A percentile compares a stretch with the other conserved stretches of the same genome.
phyloP scores from a whole-genome alignment of 2,329 filamentous ascomycete species.

The Neopestalotiopsis clavispora region DNA sequence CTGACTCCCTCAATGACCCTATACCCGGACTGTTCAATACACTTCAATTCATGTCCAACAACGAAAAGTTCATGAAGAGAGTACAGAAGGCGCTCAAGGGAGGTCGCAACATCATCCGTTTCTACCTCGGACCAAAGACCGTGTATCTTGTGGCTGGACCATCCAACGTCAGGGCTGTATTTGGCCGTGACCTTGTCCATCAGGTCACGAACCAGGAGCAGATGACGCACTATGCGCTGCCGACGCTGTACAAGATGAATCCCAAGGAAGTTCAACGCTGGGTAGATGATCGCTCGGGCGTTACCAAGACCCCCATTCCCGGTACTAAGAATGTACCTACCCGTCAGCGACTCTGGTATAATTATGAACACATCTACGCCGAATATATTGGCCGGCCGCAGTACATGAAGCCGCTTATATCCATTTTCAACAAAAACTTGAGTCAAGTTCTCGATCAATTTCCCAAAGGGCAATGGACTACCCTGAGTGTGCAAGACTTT shows the following conservation, averaged over 20 bases:
- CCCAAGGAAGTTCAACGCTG: constrained; percentile 23
- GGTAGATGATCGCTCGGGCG: constrained; percentile 23
- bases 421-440: constrained; percentile 3
- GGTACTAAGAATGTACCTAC: constrained; percentile 23
- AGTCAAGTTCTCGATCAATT: not conserved
- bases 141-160: constrained; percentile 23
- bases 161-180: constrained; percentile 25
- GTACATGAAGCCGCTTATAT: not conserved
- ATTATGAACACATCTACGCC: not conserved
- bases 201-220: constrained; percentile 16
- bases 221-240: constrained; percentile 18
- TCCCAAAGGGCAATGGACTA: constrained; percentile 25
- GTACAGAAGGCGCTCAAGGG: constrained; percentile 15
- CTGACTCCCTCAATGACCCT: constrained; percentile 14
- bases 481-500: constrained; percentile 24
- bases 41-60: constrained; percentile 19
- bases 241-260: constrained; percentile 22
- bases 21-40: constrained; percentile 22
- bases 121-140: constrained; percentile 17
- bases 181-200: constrained; percentile 6
- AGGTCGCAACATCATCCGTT: not conserved
- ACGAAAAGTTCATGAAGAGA: constrained; percentile 18
- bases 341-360: constrained; percentile 29
- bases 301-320: constrained; percentile 20
- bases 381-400: constrained; percentile 4